Evolutionary conservation across 208 protist genomes (phyloP).

Genomic region (Porcisia hertigi): DNA sequence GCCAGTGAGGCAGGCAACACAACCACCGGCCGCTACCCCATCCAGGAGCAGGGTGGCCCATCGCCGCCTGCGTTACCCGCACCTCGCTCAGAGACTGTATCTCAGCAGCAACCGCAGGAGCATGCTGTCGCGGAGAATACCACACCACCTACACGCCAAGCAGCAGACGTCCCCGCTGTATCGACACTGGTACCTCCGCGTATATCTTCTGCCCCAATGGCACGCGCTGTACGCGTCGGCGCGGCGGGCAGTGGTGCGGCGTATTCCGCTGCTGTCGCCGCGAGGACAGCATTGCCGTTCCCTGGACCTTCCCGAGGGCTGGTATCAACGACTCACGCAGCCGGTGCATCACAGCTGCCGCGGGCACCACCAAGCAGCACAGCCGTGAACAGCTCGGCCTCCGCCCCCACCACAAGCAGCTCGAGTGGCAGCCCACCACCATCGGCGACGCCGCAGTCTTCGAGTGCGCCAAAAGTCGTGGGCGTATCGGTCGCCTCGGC

Average conservation of each 20-base stretch:
- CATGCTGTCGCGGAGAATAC: background rate
- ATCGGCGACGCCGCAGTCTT: background rate
- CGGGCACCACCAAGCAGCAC: constrained; percentile 12
- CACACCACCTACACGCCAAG: background rate
- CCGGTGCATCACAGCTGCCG: constrained; percentile 8
- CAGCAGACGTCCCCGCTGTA: background rate
- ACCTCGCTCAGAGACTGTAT: constrained; percentile 23
- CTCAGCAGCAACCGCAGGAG: constrained; percentile 13
- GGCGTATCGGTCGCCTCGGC: background rate
- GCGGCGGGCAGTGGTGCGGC: background rate
- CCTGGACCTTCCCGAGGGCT: constrained; percentile 11
- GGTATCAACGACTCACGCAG: background rate
- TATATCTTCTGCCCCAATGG: constrained; percentile 33
- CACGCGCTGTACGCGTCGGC: constrained; percentile 12
- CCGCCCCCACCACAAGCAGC: background rate
- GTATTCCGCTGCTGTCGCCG: constrained; percentile 12
- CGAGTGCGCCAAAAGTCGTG: background rate
- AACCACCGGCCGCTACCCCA: background rate
- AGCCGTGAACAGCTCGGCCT: background rate
- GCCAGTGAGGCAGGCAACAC: background rate
- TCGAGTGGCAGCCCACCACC: constrained; percentile 9
- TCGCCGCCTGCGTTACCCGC: constrained; percentile 21
- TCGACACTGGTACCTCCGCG: constrained; percentile 24
- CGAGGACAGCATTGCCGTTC: constrained; percentile 11
- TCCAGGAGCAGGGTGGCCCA: constrained; percentile 20